Evolutionary conservation across 1,284 basidiomycete genomes (phyloP).

Genomic region (Fomitopsis palustris): DNA sequence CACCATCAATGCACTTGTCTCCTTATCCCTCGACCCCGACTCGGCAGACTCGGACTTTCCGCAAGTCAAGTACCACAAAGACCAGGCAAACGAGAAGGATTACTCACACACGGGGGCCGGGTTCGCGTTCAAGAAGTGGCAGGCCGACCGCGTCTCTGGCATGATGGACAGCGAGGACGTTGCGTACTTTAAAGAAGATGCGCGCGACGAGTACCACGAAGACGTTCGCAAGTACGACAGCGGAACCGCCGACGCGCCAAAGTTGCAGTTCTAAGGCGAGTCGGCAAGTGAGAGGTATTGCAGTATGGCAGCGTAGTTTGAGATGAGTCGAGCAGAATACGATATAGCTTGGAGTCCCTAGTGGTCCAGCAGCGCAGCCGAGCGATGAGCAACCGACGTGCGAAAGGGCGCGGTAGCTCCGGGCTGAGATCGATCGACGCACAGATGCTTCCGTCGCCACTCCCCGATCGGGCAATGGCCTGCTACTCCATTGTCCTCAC

Average conservation of each 20-base stretch:
- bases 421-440: not conserved
- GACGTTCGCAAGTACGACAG: constrained; percentile 17
- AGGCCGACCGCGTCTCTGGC: constrained; percentile 26
- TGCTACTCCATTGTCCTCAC: not conserved
- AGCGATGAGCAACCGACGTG: no score
- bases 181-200: constrained; percentile 21
- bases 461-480: not conserved
- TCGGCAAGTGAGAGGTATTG: not conserved
- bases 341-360: no score
- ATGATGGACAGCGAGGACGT: constrained; percentile 24
- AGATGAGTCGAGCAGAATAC: not conserved
- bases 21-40: constrained; percentile 27
- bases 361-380: no score
- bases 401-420: not conserved
- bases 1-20: constrained; percentile 30
- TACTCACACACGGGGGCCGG: constrained; percentile 30
- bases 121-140: constrained; percentile 32
- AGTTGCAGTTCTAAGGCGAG: constrained; percentile 12
- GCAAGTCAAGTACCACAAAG: constrained; percentile 32
- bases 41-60: constrained; percentile 29
- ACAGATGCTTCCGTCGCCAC: not conserved
- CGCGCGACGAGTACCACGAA: constrained; percentile 17
- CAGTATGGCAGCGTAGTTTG: not conserved
- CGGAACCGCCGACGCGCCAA: constrained; percentile 18
- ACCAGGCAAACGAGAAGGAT: constrained; percentile 32